Evolutionary conservation across 768 basidiomycete species (phyloP).

Genomic region (Imleria badia): DNA sequence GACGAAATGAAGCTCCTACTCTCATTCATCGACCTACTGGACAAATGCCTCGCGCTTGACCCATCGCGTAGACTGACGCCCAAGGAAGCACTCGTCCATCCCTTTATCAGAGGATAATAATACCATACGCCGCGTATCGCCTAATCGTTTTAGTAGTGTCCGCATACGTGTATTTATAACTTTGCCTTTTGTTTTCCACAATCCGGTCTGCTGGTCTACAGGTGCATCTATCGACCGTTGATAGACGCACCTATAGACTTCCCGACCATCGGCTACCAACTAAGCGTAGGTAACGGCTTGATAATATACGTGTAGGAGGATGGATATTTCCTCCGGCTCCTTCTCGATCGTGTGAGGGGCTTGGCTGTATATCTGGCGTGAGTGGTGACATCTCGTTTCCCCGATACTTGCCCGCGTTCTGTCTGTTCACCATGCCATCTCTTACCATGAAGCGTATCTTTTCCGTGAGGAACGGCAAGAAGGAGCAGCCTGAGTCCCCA

Average conservation of each 20-base stretch:
- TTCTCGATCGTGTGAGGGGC: no score
- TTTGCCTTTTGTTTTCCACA: slow-evolving; percentile 1
- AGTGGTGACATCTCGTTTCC: not conserved
- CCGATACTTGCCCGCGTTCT: not conserved
- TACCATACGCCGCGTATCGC: slow-evolving; percentile 10
- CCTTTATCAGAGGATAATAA: slow-evolving; percentile 69
- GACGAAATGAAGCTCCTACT: slow-evolving; percentile 80
- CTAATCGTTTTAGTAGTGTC: slow-evolving; percentile 19
- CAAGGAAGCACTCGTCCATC: slow-evolving; percentile 83
- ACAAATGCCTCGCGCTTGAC: slow-evolving; percentile 88
- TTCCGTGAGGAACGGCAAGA: slow-evolving; percentile 10
- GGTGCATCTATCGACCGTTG: no score
- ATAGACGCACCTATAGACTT: no score
- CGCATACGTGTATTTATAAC: slow-evolving; percentile 26
- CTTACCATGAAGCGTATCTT: slow-evolving; percentile 13
- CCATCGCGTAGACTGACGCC: slow-evolving; percentile 85
- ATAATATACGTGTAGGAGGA: no score
- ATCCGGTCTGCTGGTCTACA: slow-evolving; percentile 8
- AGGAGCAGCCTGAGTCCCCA: slow-evolving; percentile 4
- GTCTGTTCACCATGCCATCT: slow-evolving; percentile 12
- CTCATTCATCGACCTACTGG: slow-evolving; percentile 86
- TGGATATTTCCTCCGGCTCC: not conserved
- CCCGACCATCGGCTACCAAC: no score
- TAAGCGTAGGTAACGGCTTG: no score
- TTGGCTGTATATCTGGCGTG: not conserved